Conservation (phyloP, 352 stramenopile species). For the Globisporangium lucens region DNA sequence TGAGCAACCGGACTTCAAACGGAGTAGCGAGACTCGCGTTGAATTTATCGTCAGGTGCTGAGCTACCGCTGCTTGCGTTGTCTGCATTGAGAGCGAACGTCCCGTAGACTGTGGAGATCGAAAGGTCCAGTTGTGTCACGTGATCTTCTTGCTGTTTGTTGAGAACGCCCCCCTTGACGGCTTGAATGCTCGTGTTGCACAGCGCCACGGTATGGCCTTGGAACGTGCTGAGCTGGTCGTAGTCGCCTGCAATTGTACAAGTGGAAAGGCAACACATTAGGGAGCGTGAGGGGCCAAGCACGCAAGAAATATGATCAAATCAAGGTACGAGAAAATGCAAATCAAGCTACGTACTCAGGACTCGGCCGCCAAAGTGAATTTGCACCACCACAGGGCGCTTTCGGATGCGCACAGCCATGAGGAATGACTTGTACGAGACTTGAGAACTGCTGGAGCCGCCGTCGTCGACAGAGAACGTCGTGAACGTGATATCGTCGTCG, state of each 20-base stretch:
- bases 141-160: neutral
- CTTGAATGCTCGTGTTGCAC: conserved; percentile 8
- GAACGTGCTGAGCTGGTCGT: neutral
- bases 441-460: too few species aligned
- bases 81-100: neutral
- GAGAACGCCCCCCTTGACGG: neutral
- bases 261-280: neutral
- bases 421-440: neutral
- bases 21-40: neutral
- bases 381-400: conserved; percentile 4
- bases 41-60: neutral
- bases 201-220: conserved; percentile 9
- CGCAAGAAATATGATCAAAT: neutral
- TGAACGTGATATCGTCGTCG: conserved; percentile 1
- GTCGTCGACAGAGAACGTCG: conserved; percentile 5
- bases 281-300: neutral
- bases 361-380: neutral
- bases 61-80: neutral
- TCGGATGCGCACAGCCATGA: neutral
- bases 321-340: too few species aligned
- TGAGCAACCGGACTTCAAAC: conserved; percentile 8
- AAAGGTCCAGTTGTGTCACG: conserved; percentile 3
- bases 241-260: conserved; percentile 3
- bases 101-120: conserved; percentile 12
- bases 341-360: conserved; percentile 4